A percentile compares a stretch with the other conserved stretches of the same genome.
phyloP scores from a whole-genome alignment of 768 basidiomycete genomes.

The Leccinum uliginosum region DNA sequence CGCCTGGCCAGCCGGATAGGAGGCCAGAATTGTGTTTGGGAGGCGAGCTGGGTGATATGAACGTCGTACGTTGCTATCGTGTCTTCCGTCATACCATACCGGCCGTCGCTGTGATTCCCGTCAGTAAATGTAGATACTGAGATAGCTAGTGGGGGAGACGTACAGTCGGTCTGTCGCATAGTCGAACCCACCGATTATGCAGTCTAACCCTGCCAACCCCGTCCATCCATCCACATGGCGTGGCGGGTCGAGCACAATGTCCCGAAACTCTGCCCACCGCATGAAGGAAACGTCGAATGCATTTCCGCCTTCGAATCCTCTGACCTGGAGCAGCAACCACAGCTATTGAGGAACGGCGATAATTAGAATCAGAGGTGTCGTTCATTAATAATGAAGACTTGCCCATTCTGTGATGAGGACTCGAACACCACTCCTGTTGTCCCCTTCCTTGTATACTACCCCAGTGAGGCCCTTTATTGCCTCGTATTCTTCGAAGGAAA shows the following conservation, averaged over 20 bases:
- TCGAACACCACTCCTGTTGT: too few species aligned
- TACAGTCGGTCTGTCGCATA: not conserved
- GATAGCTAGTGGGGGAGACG: not conserved
- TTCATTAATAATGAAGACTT: too few species aligned
- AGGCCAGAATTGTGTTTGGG: conserved; percentile 3
- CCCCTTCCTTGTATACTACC: too few species aligned
- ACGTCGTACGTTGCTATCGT: not conserved
- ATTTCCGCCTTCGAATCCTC: not conserved
- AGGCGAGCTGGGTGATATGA: not conserved
- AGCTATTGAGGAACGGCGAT: too few species aligned
- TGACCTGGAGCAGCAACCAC: not conserved
- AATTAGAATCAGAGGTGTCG: too few species aligned
- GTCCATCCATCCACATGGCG: not conserved
- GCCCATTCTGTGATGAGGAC: too few species aligned
- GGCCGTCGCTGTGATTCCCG: too few species aligned
- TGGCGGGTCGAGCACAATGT: not conserved
- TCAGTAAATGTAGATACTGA: not conserved
- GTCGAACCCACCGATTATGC: not conserved
- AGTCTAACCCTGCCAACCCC: not conserved
- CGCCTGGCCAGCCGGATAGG: not conserved
- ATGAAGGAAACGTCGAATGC: not conserved
- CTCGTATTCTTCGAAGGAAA: too few species aligned
- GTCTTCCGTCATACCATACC: not conserved
- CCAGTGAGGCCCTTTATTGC: too few species aligned
- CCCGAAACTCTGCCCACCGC: not conserved